phyloP scores from a whole-genome alignment of 2,329 filamentous ascomycete species.

The Fusarium sp. region DNA sequence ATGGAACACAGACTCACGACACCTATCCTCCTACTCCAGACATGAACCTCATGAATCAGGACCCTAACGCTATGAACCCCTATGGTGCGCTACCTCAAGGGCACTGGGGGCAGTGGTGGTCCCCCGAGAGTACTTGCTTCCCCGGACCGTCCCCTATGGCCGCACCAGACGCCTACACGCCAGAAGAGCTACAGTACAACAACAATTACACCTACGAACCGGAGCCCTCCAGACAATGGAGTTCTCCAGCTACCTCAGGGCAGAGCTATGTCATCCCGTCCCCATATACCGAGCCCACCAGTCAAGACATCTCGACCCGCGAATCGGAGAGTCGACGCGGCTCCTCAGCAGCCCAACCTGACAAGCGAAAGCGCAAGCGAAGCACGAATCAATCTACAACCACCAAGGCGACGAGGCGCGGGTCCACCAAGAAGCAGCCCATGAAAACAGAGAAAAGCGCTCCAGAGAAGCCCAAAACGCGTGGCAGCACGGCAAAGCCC shows the following conservation, averaged over 20 bases:
- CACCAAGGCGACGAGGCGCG: neutral
- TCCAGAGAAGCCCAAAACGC: neutral
- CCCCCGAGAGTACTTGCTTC: neutral
- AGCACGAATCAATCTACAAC: accelerated
- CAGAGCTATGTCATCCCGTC: neutral
- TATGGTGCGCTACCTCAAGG: neutral
- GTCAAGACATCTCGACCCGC: accelerated
- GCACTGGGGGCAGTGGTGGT: constrained; percentile 4
- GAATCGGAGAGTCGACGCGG: neutral
- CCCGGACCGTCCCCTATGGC: neutral
- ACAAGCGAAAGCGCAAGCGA: neutral
- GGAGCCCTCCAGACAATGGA: neutral
- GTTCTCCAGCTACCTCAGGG: neutral
- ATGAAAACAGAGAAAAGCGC: neutral
- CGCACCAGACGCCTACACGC: neutral
- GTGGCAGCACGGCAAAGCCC: neutral
- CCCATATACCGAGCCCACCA: neutral
- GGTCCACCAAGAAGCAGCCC: neutral
- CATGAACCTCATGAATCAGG: neutral
- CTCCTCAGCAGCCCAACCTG: neutral
- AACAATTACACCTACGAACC: neutral
- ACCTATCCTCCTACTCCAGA: neutral
- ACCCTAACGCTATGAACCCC: accelerated
- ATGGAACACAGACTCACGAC: neutral
- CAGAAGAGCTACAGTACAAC: neutral